Evolutionary conservation across 2,329 filamentous ascomycete genomes (phyloP).

Genomic region (Nannizziopsis arthrosporioides): DNA sequence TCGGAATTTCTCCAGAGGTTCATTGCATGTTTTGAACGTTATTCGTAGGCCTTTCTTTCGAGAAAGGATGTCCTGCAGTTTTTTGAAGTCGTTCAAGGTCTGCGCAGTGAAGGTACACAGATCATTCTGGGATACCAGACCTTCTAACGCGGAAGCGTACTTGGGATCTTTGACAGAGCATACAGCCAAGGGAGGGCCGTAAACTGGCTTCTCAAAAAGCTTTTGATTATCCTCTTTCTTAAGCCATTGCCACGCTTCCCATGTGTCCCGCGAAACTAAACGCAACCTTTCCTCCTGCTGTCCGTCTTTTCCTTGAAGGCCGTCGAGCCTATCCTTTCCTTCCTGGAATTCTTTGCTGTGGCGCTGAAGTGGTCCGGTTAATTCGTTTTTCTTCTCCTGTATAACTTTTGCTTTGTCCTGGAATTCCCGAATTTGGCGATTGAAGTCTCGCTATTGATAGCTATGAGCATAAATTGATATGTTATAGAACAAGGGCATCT

Average conservation of each 20-base stretch:
- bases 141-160: constrained; percentile 53
- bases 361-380: constrained; percentile 16
- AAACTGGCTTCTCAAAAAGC: constrained; percentile 63
- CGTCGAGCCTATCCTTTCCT: constrained; percentile 42
- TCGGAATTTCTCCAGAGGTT: constrained; percentile 44
- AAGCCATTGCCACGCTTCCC: constrained; percentile 70
- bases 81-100: constrained; percentile 60
- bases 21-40: constrained; percentile 53
- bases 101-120: constrained; percentile 61
- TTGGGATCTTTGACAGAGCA: constrained; percentile 65
- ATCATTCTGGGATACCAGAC: constrained; percentile 43
- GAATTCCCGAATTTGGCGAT: constrained; percentile 28
- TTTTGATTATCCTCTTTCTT: constrained; percentile 48
- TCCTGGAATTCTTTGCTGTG: constrained; percentile 23
- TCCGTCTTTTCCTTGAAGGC: constrained; percentile 61
- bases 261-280: constrained; percentile 50
- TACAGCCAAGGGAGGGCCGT: constrained; percentile 66
- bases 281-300: constrained; percentile 58
- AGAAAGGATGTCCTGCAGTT: constrained; percentile 55
- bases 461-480: constrained; percentile 9
- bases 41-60: constrained; percentile 54
- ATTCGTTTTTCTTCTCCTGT: constrained; percentile 24
- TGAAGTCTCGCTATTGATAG: constrained; percentile 45
- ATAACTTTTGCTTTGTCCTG: constrained; percentile 33
- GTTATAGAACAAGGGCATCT: neutral